Evolutionary conservation across 345 rosid genomes (phyloP).

Genomic region (Camelina sativa): DNA sequence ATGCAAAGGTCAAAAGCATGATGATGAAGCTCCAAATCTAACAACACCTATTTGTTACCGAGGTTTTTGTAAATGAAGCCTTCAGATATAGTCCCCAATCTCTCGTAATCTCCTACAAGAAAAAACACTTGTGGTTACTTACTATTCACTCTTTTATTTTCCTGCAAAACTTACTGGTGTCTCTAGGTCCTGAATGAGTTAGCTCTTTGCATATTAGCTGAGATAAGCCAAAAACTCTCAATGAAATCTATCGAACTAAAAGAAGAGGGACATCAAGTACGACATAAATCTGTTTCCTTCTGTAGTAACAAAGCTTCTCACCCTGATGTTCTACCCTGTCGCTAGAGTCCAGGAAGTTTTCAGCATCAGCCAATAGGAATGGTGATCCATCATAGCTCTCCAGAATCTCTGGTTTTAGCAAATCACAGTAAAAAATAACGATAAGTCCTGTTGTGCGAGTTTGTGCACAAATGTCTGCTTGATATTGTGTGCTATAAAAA

Average conservation of each 20-base stretch:
- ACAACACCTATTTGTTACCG: conserved; percentile 55
- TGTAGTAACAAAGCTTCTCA: conserved; percentile 29
- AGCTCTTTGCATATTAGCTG: not conserved
- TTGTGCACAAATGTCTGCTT: not conserved
- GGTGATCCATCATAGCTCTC: conserved; percentile 78
- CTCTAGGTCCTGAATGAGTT: conserved; percentile 4
- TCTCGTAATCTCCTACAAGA: conserved; percentile 62
- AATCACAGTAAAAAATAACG: not conserved
- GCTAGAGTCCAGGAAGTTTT: conserved; percentile 55
- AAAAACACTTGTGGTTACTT: conserved; percentile 13
- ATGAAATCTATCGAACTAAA: not conserved
- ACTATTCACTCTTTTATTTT: conserved; percentile 5
- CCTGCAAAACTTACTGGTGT: not conserved
- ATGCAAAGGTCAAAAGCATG: conserved; percentile 29
- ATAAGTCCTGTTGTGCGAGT: not conserved
- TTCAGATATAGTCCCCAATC: conserved; percentile 76
- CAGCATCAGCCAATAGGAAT: conserved; percentile 55
- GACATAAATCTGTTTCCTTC: not conserved
- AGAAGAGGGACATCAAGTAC: not conserved
- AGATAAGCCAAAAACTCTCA: conserved; percentile 1
- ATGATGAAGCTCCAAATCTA: conserved; percentile 4
- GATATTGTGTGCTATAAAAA: not conserved
- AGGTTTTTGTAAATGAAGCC: conserved; percentile 71
- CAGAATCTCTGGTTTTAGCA: conserved; percentile 60
- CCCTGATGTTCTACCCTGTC: conserved; percentile 59